Base-by-base conservation (phyloP, 257 asterid species). In the Lavandula angustifolia region DNA sequence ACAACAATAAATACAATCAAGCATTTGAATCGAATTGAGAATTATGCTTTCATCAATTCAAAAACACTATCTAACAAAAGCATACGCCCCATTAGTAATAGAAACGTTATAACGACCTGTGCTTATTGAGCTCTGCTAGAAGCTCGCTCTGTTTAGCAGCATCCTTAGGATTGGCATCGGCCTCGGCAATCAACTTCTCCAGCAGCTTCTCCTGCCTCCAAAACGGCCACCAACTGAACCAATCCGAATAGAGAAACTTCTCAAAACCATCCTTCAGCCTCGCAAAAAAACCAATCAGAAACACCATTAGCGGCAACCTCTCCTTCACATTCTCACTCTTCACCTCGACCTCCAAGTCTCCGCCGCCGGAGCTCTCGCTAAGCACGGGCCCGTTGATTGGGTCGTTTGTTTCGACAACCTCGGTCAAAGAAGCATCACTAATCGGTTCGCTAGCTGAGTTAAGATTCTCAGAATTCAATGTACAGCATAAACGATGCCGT, bases 171-270 rank as follows among this genome's bases (percentile, higher is more conserved):
- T 85, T 74, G 5, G 91, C 86, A 69, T 92, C 96, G 4, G 99
- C 99, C 55, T 92, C 99, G 0, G 81, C 81, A 58, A 82, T 74
- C 80, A 92, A 73, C 69, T 76, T 78, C 41, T 87, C 94, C 75
- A 92, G 76, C 44, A 78, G 86, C 82, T 88, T 84, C 87, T 87
- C 96, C 63, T 83, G 85, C 57, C 69, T 80, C 95, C 88, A 70
- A 79, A 92, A 84, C 5, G 96, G 95, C 97, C 89, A 84, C 96
- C 91, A 92, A 69, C 80, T 68, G 60, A 87, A 83, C 94, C 89
- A 85, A 78, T 83, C 85, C 0, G 87, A 81, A 54, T 68, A 49
- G 56, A 80, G 10, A 34, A 92, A 29, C 74, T 79, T 81, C 85
- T 80, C 82, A 43, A 87, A 56, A 42, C 85, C 83, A 35, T 51